These are phyloP conservation scores for Zea mays DNA, from an alignment of 176 grass and related monocot genomes.

Conservation along the genomic window DNA sequence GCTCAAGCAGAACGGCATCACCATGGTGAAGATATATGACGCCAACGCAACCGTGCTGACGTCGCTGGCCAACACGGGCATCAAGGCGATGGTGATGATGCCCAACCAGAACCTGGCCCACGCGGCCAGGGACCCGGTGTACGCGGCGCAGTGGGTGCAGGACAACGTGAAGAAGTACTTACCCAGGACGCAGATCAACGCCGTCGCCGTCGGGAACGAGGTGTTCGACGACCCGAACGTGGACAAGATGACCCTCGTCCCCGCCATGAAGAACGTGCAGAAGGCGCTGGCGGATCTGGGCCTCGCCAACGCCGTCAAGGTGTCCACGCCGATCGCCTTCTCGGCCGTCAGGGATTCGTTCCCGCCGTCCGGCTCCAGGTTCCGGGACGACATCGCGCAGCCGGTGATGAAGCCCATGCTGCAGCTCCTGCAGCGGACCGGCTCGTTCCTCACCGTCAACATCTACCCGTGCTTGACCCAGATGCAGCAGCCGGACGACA, in stretches of 20 bases:
- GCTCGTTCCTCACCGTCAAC: conserved; percentile 54
- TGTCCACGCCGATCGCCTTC: conserved; percentile 53
- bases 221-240: conserved; percentile 37
- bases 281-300: conserved; percentile 32
- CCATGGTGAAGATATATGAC: conserved; percentile 6
- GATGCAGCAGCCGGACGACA: conserved; percentile 2
- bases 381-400: conserved; percentile 41
- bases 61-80: background rate
- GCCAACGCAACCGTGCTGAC: background rate
- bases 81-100: background rate
- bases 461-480: conserved; percentile 61
- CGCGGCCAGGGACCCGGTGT: background rate
- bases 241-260: background rate
- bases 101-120: background rate
- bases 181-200: conserved; percentile 44
- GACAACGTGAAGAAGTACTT: conserved; percentile 33
- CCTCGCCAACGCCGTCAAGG: conserved; percentile 52
- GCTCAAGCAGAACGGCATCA: background rate
- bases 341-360: conserved; percentile 39
- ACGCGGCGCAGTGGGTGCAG: conserved; percentile 43
- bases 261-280: conserved; percentile 29
- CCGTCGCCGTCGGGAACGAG: conserved; percentile 61
- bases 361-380: conserved; percentile 47
- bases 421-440: conserved; percentile 41
- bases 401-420: conserved; percentile 60